Evolutionary conservation across 2,329 filamentous ascomycete species (phyloP), one percentile per base, ranked within the genome.

Genomic region (Monilinia vaccinii-corymbosi): DNA sequence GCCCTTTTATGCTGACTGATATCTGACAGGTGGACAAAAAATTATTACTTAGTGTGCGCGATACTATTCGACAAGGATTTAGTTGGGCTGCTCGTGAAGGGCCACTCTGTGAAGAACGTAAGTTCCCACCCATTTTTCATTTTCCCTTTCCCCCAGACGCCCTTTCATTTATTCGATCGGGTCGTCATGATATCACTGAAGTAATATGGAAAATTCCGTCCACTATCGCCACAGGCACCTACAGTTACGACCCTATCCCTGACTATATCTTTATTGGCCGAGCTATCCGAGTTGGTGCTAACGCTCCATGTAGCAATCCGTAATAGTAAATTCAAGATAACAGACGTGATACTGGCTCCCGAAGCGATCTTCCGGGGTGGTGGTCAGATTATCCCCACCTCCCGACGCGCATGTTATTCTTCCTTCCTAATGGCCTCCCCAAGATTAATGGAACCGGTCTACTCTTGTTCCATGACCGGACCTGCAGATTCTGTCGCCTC

Each of bases 401-500:
- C 92, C 61, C 87, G 94, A 58, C 84, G 94, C 60, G 91, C 94
- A 13, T 93, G 94, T 74, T 99, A 99, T 75, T 93, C 88, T 8
- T 94, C 90, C 18, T 99, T 99, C 79, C 80, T 99, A 51, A 97
- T 97, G 91, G 93, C 94, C 3, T 94, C 90, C 25, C 94, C 94
- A 32, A 85, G 94, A 49, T 81, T 99, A 34, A 97, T 99, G 92
- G 94, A 99, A 75, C 94, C 94, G 0, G 82, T 97, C 49, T 99
- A 97, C 76, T 84, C 87, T 5, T 93, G 93, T 68, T 90, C 88
- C 46, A 96, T 97, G 83, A 94, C 91, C 4, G 93, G 93, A 0
- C 91, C 91, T 18, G 89, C 94, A 61, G 91, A 95, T 70, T 88
- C 91, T 0, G 91, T 96, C 60, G 87, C 87, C 63, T 87, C 89